Percentiles rank a stretch among this genome's conserved stretches.
These are phyloP conservation scores for Hondaea fermentalgiana DNA, from an alignment of 108 stramenopile species.

Conservation along the genomic window DNA sequence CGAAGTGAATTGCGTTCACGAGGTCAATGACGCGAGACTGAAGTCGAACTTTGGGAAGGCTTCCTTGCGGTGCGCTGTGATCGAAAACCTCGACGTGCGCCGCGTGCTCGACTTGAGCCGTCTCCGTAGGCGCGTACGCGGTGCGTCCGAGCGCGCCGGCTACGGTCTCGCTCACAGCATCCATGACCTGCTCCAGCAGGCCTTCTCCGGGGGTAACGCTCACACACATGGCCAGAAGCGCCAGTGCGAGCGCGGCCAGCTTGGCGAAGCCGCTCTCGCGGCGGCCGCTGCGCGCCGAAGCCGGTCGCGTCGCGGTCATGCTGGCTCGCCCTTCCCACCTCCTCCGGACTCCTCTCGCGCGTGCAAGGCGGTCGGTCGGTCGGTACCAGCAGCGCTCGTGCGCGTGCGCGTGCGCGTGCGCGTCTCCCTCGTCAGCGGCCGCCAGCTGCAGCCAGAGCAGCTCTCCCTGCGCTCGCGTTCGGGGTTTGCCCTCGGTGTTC, in stretches of 20 bases:
- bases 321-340: too few relatives aligned
- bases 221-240: neutral
- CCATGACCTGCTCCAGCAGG: neutral
- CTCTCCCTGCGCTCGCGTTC: too few relatives aligned
- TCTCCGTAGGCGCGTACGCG: neutral
- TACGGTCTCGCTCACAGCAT: neutral
- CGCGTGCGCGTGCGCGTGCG: too few relatives aligned
- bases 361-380: too few relatives aligned
- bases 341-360: too few relatives aligned
- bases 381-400: too few relatives aligned
- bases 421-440: too few relatives aligned
- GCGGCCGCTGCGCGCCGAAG: too few relatives aligned
- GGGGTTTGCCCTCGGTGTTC: too few relatives aligned
- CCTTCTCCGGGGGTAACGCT: neutral
- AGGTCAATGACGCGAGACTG: neutral
- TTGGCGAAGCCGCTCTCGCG: too few relatives aligned
- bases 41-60: neutral
- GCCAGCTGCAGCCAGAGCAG: too few relatives aligned
- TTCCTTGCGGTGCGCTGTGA: neutral
- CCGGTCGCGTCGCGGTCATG: too few relatives aligned
- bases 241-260: neutral
- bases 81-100: neutral
- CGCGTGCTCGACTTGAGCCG: neutral
- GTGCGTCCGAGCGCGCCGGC: neutral
- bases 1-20: neutral